phyloP scores from a whole-genome alignment of 2,329 filamentous ascomycete species.

The Helminthosporium solani region DNA sequence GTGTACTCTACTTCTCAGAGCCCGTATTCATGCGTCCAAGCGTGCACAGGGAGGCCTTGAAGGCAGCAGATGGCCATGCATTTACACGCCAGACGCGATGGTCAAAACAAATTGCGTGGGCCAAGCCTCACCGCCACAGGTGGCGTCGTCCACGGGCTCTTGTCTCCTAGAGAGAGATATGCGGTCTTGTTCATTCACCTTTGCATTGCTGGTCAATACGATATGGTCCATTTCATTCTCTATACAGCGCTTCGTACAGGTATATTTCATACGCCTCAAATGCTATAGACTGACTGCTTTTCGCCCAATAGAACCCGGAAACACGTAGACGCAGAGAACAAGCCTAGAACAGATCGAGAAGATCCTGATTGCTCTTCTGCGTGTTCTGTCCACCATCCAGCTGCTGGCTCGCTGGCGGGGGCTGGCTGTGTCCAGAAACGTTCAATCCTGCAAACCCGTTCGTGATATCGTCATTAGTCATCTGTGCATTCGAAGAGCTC shows the following conservation, averaged over 20 bases:
- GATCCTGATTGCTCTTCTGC: slow-evolving; percentile 58
- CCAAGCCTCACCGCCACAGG: slow-evolving; percentile 10
- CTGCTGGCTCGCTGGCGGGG: slow-evolving; percentile 65
- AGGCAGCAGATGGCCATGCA: slow-evolving; percentile 22
- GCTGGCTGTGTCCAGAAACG: slow-evolving; percentile 65
- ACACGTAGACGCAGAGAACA: too few relatives aligned
- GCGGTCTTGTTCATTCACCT: neutral
- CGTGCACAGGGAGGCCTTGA: slow-evolving; percentile 15
- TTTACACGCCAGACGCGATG: neutral
- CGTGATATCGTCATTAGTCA: slow-evolving; percentile 60
- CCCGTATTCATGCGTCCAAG: slow-evolving; percentile 11
- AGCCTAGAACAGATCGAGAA: slow-evolving; percentile 56
- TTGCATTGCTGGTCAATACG: neutral
- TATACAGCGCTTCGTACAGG: slow-evolving; percentile 20
- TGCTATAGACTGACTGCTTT: slow-evolving; percentile 19
- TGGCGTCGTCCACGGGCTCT: neutral
- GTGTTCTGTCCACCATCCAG: slow-evolving; percentile 51
- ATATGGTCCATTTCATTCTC: slow-evolving; percentile 10
- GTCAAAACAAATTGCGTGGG: slow-evolving; percentile 11
- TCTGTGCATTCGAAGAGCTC: slow-evolving; percentile 33
- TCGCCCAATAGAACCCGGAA: slow-evolving; percentile 9
- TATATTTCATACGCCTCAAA: slow-evolving; percentile 13
- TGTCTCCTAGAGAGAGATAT: too few relatives aligned
- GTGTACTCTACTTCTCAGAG: neutral
- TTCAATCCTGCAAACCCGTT: slow-evolving; percentile 84